These are phyloP conservation scores for Suhomyces sp. DNA, from an alignment of 805 yeast species.

Conservation along the genomic window DNA sequence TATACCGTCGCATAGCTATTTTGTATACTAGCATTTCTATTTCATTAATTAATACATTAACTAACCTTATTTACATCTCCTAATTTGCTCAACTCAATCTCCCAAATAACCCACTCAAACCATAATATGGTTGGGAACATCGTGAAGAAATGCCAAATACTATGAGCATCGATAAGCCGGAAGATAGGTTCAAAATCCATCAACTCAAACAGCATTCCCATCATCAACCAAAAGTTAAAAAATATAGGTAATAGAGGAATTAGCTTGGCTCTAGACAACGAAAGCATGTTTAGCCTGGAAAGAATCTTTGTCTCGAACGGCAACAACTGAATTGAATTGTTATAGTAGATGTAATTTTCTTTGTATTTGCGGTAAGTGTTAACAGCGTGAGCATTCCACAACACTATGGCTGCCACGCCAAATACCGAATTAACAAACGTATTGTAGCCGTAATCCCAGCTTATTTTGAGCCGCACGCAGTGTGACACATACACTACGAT, in stretches of 20 bases:
- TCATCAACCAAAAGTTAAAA: constrained; percentile 30
- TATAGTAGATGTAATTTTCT: constrained; percentile 19
- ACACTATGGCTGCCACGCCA: constrained; percentile 26
- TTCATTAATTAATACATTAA: constrained; percentile 1
- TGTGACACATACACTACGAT: constrained; percentile 23
- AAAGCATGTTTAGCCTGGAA: constrained; percentile 27
- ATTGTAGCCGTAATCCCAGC: constrained; percentile 43
- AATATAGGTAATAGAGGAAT: constrained; percentile 36
- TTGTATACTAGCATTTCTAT: background rate
- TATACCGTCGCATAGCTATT: background rate
- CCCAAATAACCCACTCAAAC: constrained; percentile 60
- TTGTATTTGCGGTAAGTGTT: constrained; percentile 14
- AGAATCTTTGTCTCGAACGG: constrained; percentile 39
- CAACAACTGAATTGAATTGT: constrained; percentile 35
- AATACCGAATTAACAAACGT: constrained; percentile 27
- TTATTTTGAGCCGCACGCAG: constrained; percentile 20
- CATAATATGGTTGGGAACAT: constrained; percentile 75
- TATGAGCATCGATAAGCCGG: constrained; percentile 78
- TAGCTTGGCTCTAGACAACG: constrained; percentile 21
- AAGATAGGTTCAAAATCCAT: constrained; percentile 34
- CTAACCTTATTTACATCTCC: constrained; percentile 4
- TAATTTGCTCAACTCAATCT: constrained; percentile 25
- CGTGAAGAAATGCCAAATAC: constrained; percentile 90
- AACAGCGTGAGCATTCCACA: constrained; percentile 36
- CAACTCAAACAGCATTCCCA: constrained; percentile 33